A percentile compares a stretch with the other conserved stretches of the same genome.
Conservation (phyloP, 2,329 filamentous ascomycete genomes). For the Hypoxylon sp. region DNA sequence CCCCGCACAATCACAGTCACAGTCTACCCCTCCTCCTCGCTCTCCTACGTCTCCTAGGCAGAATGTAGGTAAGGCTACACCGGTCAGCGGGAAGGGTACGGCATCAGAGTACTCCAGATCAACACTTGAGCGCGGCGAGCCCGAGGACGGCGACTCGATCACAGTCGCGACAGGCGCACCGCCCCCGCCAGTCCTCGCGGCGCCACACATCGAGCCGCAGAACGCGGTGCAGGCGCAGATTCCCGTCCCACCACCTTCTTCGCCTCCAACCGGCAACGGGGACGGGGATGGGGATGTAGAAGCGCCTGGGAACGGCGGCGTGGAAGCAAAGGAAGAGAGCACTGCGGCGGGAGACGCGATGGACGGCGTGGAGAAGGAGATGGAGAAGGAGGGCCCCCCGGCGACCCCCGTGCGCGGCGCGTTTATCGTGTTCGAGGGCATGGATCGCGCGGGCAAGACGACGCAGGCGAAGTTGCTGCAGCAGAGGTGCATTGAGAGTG, state of each 20-base stretch:
- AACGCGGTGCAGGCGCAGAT: slow-evolving; percentile 49
- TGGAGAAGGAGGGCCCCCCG: slow-evolving; percentile 30
- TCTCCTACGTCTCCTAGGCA: slow-evolving; percentile 21
- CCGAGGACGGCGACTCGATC: slow-evolving; percentile 37
- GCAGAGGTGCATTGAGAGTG: slow-evolving; percentile 65
- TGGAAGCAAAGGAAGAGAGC: slow-evolving; percentile 5
- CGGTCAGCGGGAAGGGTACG: slow-evolving; percentile 5
- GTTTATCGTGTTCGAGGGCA: slow-evolving; percentile 87
- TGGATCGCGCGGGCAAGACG: slow-evolving; percentile 92
- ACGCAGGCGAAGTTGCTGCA: slow-evolving; percentile 84
- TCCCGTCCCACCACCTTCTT: slow-evolving; percentile 37
- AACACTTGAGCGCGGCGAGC: slow-evolving; percentile 2
- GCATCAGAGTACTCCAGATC: slow-evolving; percentile 2
- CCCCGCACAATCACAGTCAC: slow-evolving; percentile 11
- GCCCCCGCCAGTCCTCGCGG: slow-evolving; percentile 45
- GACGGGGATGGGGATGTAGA: neutral
- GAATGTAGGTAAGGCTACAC: slow-evolving; percentile 1
- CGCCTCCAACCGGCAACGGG: too few species aligned
- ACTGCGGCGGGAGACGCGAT: slow-evolving; percentile 41
- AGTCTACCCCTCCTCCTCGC: slow-evolving; percentile 27
- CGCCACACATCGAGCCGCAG: slow-evolving; percentile 50
- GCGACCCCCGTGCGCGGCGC: slow-evolving; percentile 69
- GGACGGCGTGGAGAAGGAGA: slow-evolving; percentile 45
- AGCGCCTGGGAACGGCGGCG: slow-evolving; percentile 8
- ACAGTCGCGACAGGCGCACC: slow-evolving; percentile 36